A percentile compares a stretch with the other conserved stretches of the same genome.
Conservation (phyloP, 169 alveolate species). For the Perkinsus chesapeaki region DNA sequence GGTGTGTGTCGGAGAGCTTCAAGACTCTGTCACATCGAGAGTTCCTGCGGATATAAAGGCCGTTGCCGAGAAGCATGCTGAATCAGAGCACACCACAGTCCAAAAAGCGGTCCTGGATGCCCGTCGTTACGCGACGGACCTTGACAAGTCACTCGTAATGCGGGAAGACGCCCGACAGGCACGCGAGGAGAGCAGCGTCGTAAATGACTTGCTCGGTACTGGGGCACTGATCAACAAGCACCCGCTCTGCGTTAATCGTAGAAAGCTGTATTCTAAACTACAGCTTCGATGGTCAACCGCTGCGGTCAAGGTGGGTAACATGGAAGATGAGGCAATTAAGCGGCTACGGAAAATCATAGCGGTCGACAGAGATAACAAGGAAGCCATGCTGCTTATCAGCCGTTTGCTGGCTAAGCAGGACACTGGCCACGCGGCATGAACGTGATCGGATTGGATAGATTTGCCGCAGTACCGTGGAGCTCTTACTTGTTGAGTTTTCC, state of each 20-base stretch:
- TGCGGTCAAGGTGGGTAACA: background rate
- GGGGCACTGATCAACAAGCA: background rate
- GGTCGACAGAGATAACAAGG: background rate
- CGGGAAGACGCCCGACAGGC: background rate
- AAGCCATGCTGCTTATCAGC: background rate
- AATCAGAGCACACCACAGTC: background rate
- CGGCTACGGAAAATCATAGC: background rate
- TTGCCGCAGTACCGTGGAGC: too few species aligned
- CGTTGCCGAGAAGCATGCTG: background rate
- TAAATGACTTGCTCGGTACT: background rate
- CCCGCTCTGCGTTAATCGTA: background rate
- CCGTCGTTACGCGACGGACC: background rate
- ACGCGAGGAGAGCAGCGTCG: background rate
- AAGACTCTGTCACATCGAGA: background rate
- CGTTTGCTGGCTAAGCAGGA: background rate
- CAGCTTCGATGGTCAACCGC: background rate
- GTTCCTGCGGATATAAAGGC: background rate
- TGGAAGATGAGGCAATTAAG: background rate
- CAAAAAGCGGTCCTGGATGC: background rate
- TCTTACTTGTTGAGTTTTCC: too few species aligned
- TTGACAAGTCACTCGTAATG: background rate
- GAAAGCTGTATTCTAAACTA: background rate
- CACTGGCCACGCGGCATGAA: background rate
- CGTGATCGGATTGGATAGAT: too few species aligned
- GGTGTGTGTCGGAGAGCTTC: background rate